Evolutionary conservation across 2,329 filamentous ascomycete species (phyloP).

Genomic region (Hymenotorrendiella dingleyae): DNA sequence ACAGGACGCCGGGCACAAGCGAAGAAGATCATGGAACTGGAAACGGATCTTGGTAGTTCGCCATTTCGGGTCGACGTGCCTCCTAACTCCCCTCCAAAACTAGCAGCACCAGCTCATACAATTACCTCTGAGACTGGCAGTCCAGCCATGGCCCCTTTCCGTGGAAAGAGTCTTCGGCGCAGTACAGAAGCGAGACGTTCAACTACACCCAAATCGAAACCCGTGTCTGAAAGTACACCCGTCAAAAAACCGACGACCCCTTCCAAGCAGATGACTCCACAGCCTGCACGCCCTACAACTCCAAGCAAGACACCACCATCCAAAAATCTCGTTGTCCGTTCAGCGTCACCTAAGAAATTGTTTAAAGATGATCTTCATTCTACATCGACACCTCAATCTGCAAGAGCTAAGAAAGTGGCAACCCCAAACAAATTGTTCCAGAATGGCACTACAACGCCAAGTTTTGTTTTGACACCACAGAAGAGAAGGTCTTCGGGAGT

Average conservation of each 20-base stretch:
- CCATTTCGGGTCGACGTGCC: conserved; percentile 33
- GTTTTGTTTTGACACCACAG: conserved; percentile 57
- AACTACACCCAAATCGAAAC: conserved; percentile 34
- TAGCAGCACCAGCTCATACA: conserved; percentile 28
- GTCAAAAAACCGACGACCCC: conserved; percentile 34
- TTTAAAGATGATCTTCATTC: conserved; percentile 35
- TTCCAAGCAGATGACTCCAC: conserved; percentile 38
- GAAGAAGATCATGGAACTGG: conserved; percentile 54
- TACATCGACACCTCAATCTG: conserved; percentile 25
- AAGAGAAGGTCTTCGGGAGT: conserved; percentile 57
- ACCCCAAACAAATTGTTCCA: conserved; percentile 45
- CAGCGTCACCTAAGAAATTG: conserved; percentile 44
- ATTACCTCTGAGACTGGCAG: conserved; percentile 45
- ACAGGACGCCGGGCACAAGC: conserved; percentile 40
- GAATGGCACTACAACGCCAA: conserved; percentile 55
- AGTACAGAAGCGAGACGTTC: conserved; percentile 40
- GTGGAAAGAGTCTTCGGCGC: conserved; percentile 42
- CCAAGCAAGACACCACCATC: conserved; percentile 45
- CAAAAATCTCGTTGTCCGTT: conserved; percentile 40
- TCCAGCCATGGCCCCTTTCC: conserved; percentile 49
- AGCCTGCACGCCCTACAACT: conserved; percentile 38
- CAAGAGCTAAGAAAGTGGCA: conserved; percentile 32
- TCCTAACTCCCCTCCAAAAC: conserved; percentile 35
- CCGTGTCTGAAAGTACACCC: conserved; percentile 19
- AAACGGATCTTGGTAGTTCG: conserved; percentile 43